phyloP scores from a whole-genome alignment of 1,284 basidiomycete species.

The Ustilago trichophora region DNA sequence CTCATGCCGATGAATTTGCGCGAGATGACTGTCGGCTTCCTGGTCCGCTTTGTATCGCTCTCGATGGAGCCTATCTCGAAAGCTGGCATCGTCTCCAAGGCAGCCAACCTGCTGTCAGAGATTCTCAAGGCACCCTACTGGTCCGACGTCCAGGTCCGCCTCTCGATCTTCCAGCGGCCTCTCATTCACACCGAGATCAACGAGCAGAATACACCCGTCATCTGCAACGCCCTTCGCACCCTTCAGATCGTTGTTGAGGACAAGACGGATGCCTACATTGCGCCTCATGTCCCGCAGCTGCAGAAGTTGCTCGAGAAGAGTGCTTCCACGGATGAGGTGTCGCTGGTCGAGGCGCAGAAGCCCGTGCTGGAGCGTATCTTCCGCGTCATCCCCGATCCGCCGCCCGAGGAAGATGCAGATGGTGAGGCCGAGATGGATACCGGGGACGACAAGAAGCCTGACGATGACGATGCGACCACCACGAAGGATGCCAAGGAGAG shows the following conservation, averaged over 20 bases:
- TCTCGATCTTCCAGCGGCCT: conserved; percentile 71
- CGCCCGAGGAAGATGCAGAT: conserved; percentile 51
- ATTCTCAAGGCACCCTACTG: conserved; percentile 85
- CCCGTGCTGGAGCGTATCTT: conserved; percentile 84
- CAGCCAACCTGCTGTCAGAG: conserved; percentile 80
- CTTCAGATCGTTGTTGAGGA: conserved; percentile 85
- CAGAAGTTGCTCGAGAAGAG: conserved; percentile 78
- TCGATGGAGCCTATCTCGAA: conserved; percentile 76
- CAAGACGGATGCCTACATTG: conserved; percentile 86
- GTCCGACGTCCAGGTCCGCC: conserved; percentile 91
- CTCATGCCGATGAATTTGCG: conserved; percentile 58
- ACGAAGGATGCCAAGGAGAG: conserved; percentile 26
- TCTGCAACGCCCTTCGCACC: conserved; percentile 86
- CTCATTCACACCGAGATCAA: conserved; percentile 72
- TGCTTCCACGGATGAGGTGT: conserved; percentile 46
- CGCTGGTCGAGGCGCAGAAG: conserved; percentile 55
- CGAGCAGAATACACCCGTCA: conserved; percentile 73
- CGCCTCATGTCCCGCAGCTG: conserved; percentile 78
- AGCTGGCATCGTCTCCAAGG: conserved; percentile 77
- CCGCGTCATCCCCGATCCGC: conserved; percentile 75
- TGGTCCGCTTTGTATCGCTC: conserved; percentile 84
- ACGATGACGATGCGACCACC: conserved; percentile 69
- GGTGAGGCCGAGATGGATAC: conserved; percentile 54
- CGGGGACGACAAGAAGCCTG: conserved; percentile 78
- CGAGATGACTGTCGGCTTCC: conserved; percentile 82